Evolutionary conservation across 768 basidiomycete genomes (phyloP).

Genomic region (Mycena crocata): DNA sequence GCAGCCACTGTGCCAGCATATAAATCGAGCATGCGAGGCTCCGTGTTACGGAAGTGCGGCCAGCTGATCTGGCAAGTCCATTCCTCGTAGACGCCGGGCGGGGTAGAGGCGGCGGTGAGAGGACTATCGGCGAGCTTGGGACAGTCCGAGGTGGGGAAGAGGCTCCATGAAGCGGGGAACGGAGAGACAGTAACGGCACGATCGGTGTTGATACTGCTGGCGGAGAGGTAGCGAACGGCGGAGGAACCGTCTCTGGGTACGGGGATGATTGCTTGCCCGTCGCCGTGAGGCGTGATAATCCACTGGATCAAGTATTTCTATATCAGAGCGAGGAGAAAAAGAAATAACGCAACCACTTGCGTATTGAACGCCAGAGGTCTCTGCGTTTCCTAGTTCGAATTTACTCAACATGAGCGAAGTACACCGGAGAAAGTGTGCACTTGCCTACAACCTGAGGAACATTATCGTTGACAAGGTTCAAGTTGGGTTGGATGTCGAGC

Average conservation of each 20-base stretch:
- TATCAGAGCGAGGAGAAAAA: neutral
- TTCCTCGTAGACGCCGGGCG: neutral
- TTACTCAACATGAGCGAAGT: too few species aligned
- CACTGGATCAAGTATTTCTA: conserved; percentile 1
- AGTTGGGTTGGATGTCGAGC: conserved; percentile 4
- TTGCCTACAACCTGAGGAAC: conserved; percentile 5
- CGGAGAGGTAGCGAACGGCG: neutral
- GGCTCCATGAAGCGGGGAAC: conserved; percentile 6
- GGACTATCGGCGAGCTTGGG: neutral
- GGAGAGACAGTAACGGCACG: conserved; percentile 7
- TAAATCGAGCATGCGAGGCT: neutral
- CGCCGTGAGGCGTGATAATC: conserved; percentile 5
- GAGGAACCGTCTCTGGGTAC: conserved; percentile 6
- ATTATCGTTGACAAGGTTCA: neutral
- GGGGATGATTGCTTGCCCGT: conserved; percentile 12
- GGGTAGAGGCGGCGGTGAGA: neutral
- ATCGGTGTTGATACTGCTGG: neutral
- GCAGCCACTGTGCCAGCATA: neutral
- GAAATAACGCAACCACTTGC: neutral
- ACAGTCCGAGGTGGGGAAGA: conserved; percentile 1
- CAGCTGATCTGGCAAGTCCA: conserved; percentile 12
- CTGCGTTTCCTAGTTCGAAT: neutral
- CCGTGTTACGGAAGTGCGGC: conserved; percentile 2
- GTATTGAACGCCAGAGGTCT: conserved; percentile 14
- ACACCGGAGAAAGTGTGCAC: neutral